Evolutionary conservation across 2,329 filamentous ascomycete species (phyloP), one percentile per base, ranked within the genome.

Genomic region (Fusarium succisae): DNA sequence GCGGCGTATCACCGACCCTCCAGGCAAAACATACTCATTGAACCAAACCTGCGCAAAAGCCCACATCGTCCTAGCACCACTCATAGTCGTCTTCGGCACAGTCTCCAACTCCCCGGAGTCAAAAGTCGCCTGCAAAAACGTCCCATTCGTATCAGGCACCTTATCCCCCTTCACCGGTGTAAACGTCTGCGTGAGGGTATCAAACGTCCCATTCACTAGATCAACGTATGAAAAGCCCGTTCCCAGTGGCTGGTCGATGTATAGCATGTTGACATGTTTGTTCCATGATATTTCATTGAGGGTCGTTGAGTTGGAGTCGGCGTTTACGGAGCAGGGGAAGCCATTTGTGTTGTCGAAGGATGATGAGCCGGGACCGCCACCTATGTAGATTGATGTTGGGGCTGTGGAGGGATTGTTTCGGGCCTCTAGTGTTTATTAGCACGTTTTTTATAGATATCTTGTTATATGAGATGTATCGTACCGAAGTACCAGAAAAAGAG

Each of bases 271-370:
- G 44, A 82, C 82, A 53, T 79, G 77, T 20, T 80, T 84, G 79
- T 92, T 90, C 90, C 90, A 92, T 22, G 89, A 87, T 86, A 88
- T 91, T 60, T 87, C 83, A 47, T 89, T 86, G 13, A 87, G 81
- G 14, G 85, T 82, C 1, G 89, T 91, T 18, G 84, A 85, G 64
- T 89, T 87, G 35, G 82, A 83, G 45, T 86, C 81, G 67, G 87
- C 66, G 64, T 88, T 79, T 30, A 87, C 77, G 67, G 85, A 79
- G 77, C 83, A 88, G 24, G 84, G 85, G 20, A 90, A 90, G 60
- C 85, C 82, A 72, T 91, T 91, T 51, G 91, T 81, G 30, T 88
- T 88, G 51, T 89, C 85, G 83, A 92, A 86, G 30, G 88, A 91
- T 74, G 87, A 89, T 55, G 85, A 84, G 9, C 91, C 91, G 0